phyloP scores from a whole-genome alignment of 139 green algal genomes.

The Chloropicon primus region DNA sequence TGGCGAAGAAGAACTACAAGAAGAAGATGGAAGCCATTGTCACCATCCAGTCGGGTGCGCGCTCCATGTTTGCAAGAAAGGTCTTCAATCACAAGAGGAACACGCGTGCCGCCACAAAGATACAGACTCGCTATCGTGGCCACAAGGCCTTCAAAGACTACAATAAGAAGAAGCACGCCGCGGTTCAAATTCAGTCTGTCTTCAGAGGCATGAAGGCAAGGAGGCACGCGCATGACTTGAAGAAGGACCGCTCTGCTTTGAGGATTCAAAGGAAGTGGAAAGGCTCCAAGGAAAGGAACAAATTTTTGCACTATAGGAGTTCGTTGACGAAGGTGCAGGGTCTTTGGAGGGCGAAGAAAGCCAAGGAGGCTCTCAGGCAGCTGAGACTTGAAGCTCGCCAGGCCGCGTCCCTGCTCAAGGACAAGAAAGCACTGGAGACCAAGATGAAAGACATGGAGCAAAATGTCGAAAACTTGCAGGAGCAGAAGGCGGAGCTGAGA shows the following conservation, averaged over 20 bases:
- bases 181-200: not conserved
- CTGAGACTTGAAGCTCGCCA: slow-evolving; percentile 49
- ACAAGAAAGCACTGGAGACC: slow-evolving; percentile 75
- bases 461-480: slow-evolving; percentile 60
- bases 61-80: slow-evolving; percentile 25
- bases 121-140: not conserved
- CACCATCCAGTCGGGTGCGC: slow-evolving; percentile 31
- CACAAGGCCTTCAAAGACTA: not conserved
- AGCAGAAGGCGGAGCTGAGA: slow-evolving; percentile 32
- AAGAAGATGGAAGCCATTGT: slow-evolving; percentile 17
- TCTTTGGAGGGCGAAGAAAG: not conserved
- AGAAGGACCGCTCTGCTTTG: not conserved
- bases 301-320: not conserved
- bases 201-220: not conserved
- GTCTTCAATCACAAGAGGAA: slow-evolving; percentile 24
- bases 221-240: not conserved
- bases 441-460: slow-evolving; percentile 28
- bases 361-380: not conserved
- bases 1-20: slow-evolving; percentile 21
- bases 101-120: slow-evolving; percentile 4
- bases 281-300: not conserved
- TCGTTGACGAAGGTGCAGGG: not conserved
- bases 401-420: slow-evolving; percentile 64
- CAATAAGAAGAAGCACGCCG: not conserved
- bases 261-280: not conserved